These are phyloP conservation scores for Yarrowia phangngaensis DNA, from an alignment of 805 yeast species.

Conservation along the genomic window DNA sequence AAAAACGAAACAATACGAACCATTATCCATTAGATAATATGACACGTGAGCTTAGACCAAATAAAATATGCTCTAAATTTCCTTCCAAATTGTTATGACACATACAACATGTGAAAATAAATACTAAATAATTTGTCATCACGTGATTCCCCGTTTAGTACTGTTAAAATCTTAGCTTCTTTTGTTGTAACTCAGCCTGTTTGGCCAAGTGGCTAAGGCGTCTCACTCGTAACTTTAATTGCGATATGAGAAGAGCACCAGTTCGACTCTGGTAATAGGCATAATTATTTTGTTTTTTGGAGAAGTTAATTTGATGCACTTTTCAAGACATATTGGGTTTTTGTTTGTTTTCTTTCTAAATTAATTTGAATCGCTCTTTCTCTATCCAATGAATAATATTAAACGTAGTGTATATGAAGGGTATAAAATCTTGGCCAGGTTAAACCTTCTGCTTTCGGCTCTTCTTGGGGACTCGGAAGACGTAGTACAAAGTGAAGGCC, in stretches of 20 bases:
- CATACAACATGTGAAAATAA: no score
- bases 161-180: not conserved
- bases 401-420: not conserved
- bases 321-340: no score
- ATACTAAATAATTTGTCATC: not conserved
- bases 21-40: no score
- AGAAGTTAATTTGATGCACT: no score
- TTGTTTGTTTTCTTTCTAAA: constrained; percentile 37
- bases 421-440: not conserved
- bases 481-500: constrained; percentile 53
- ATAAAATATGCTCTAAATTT: no score
- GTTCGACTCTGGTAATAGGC: constrained; percentile 27
- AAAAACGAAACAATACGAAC: no score
- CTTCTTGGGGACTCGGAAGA: constrained; percentile 62
- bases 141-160: not conserved
- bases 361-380: constrained; percentile 54
- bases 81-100: no score
- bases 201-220: constrained; percentile 33
- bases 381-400: no score
- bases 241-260: constrained; percentile 27
- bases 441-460: constrained; percentile 18
- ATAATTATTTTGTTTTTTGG: no score
- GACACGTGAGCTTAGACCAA: no score
- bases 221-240: constrained; percentile 49
- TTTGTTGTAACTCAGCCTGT: constrained; percentile 4